Conservation (phyloP, 805 yeast species). For the Monosporozyma aquatica region DNA sequence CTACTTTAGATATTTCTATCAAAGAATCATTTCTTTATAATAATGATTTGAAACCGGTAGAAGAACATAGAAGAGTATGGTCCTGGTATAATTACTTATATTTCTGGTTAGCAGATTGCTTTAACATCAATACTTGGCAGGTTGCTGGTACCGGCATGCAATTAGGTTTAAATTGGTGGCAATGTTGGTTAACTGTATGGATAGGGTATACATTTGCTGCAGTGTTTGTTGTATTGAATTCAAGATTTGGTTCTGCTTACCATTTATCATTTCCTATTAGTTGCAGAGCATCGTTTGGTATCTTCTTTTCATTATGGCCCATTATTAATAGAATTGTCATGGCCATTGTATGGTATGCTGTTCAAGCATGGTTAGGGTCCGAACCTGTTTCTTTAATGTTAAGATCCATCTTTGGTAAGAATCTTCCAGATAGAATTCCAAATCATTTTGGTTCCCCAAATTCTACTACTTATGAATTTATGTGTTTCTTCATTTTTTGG, state of each 20-base stretch:
- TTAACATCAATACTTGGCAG: constrained; percentile 87
- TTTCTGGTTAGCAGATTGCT: constrained; percentile 85
- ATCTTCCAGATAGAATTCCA: constrained; percentile 53
- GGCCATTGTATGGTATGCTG: constrained; percentile 86
- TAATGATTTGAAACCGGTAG: constrained; percentile 74
- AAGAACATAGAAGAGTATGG: constrained; percentile 68
- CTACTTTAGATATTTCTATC: constrained; percentile 27
- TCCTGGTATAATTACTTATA: constrained; percentile 70
- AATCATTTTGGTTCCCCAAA: constrained; percentile 51
- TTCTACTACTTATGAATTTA: constrained; percentile 60
- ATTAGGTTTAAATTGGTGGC: constrained; percentile 85
- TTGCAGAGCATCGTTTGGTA: constrained; percentile 76
- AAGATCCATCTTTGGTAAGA: constrained; percentile 62
- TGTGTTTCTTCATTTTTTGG: constrained; percentile 79
- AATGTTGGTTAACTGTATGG: constrained; percentile 85
- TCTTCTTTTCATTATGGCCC: constrained; percentile 83
- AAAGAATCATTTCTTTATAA: constrained; percentile 51
- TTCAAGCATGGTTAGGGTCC: constrained; percentile 80
- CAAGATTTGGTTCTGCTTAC: constrained; percentile 73
- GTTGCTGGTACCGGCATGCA: constrained; percentile 81
- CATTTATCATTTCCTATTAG: constrained; percentile 84
- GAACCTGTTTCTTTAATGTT: constrained; percentile 76
- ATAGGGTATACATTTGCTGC: constrained; percentile 71
- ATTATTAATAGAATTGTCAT: constrained; percentile 80
- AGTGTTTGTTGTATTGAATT: constrained; percentile 54